Base-by-base conservation (phyloP, 2,329 filamentous ascomycete species). In the Verticillium tricorpus region DNA sequence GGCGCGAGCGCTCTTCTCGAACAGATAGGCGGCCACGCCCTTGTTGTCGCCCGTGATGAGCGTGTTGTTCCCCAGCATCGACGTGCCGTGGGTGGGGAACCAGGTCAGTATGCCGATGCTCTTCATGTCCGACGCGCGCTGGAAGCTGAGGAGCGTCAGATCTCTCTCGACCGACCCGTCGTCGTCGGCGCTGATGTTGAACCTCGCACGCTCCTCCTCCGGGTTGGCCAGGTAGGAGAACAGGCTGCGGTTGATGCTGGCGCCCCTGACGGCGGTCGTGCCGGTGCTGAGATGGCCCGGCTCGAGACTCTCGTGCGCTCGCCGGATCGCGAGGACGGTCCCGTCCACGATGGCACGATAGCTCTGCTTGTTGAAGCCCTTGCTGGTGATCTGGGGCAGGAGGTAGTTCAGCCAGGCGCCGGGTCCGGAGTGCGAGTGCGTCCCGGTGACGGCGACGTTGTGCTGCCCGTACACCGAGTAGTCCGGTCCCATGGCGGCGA, bases 401-500 rank as follows among this genome's bases (percentile, higher is more conserved):
- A 97, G 82, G 70, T 97, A 97, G 73, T 97, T 97, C 71, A 95
- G 82, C 92, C 92, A 97, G 17, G 90, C 93, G 4, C 91, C 93
- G 0, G 93, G 93, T 0, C 92, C 93, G 19, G 92, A 89, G 76
- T 97, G 93, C 2, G 91, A 94, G 72, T 97, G 93, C 0, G 93
- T 97, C 37, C 92, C 93, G 1, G 91, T 95, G 19, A 97, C 84
- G n/a, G 93, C 93, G 19, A 97, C 78, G 68, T 96, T 97, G 66
- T 89, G 83, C 69, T 90, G 85, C 56, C 84, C 86, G 73, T 97
- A 96, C 60, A 90, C 78, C 17, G 86, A 79, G 72, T 93, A 96
- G 5, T 90, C 87, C 6, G 80, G 76, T 0, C 92, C 93, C 22
- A 96, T 76, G 0, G 77, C 79, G 40, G 82, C 81, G 14, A 97